Conservation (phyloP, 2,329 filamentous ascomycete genomes). For the Sclerotinia trifoliorum region DNA sequence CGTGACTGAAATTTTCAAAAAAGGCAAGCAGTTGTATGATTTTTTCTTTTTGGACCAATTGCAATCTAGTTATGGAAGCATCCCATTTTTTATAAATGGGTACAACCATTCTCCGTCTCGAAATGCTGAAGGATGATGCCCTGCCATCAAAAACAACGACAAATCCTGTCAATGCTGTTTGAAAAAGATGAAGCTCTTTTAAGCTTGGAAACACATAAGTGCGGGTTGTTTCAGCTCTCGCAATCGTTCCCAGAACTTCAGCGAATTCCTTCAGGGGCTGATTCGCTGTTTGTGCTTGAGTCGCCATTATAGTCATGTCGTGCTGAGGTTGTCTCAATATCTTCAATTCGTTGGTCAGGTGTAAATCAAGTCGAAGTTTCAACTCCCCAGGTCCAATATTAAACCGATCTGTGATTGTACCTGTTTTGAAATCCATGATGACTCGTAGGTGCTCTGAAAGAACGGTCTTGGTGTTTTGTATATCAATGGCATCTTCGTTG, state of each 20-base stretch:
- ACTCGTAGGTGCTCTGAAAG: slow-evolving; percentile 75
- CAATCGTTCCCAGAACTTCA: slow-evolving; percentile 49
- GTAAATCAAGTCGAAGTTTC: slow-evolving; percentile 62
- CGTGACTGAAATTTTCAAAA: slow-evolving; percentile 84
- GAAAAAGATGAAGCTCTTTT: slow-evolving; percentile 72
- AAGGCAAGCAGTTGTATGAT: slow-evolving; percentile 78
- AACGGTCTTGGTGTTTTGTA: slow-evolving; percentile 64
- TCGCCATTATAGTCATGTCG: slow-evolving; percentile 74
- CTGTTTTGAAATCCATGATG: slow-evolving; percentile 71
- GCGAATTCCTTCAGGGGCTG: slow-evolving; percentile 62
- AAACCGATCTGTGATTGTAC: slow-evolving; percentile 78
- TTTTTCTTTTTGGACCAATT: slow-evolving; percentile 75
- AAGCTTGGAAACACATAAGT: slow-evolving; percentile 67
- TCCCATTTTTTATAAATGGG: slow-evolving; percentile 96
- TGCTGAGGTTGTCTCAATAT: slow-evolving; percentile 71
- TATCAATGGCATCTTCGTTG: slow-evolving; percentile 61
- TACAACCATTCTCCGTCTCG: slow-evolving; percentile 82
- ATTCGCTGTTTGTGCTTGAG: slow-evolving; percentile 61
- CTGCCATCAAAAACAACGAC: slow-evolving; percentile 71
- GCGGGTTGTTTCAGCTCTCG: slow-evolving; percentile 63
- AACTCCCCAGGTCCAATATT: slow-evolving; percentile 78
- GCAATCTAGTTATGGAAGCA: slow-evolving; percentile 73
- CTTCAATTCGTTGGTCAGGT: slow-evolving; percentile 59
- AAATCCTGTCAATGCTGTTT: slow-evolving; percentile 77
- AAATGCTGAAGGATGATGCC: slow-evolving; percentile 74